phyloP scores from a whole-genome alignment of 306 rosid genomes.

The Medicago arabica region DNA sequence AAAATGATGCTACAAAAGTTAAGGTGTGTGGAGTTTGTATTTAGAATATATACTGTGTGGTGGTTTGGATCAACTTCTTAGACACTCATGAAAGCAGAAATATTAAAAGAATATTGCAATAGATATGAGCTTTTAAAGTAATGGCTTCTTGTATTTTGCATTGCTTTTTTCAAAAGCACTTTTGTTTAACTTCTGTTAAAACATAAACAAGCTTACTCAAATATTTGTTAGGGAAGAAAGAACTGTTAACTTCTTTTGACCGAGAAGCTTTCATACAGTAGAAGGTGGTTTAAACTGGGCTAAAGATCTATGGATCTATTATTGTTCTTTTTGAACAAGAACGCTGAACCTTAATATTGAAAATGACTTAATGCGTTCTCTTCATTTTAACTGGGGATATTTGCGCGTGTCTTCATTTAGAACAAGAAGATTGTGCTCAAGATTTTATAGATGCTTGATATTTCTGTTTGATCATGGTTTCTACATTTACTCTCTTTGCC shows the following conservation, averaged over 20 bases:
- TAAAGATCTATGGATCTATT: background rate
- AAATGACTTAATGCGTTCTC: background rate
- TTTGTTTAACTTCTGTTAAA: background rate
- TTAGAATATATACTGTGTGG: slow-evolving; percentile 5
- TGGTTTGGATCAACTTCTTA: slow-evolving; percentile 15
- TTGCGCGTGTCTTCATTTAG: background rate
- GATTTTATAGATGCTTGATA: slow-evolving; percentile 21
- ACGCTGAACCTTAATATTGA: background rate
- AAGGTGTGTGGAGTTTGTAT: slow-evolving; percentile 55
- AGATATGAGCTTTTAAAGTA: background rate
- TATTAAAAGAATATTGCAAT: background rate
- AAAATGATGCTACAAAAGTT: slow-evolving; percentile 62
- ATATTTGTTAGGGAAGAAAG: background rate
- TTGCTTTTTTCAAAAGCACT: background rate
- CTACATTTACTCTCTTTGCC: slow-evolving; percentile 18
- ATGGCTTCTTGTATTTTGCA: background rate
- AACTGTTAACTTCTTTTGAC: background rate
- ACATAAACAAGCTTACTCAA: background rate
- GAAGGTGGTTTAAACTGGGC: background rate
- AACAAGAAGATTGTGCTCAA: slow-evolving; percentile 3
- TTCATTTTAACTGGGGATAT: background rate
- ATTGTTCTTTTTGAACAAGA: background rate
- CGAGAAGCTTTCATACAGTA: background rate
- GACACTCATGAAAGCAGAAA: background rate
- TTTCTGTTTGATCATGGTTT: slow-evolving; percentile 21